These are phyloP conservation scores for Arthroderma sp. DNA, from an alignment of 2,329 filamentous ascomycete species.

Conservation along the genomic window DNA sequence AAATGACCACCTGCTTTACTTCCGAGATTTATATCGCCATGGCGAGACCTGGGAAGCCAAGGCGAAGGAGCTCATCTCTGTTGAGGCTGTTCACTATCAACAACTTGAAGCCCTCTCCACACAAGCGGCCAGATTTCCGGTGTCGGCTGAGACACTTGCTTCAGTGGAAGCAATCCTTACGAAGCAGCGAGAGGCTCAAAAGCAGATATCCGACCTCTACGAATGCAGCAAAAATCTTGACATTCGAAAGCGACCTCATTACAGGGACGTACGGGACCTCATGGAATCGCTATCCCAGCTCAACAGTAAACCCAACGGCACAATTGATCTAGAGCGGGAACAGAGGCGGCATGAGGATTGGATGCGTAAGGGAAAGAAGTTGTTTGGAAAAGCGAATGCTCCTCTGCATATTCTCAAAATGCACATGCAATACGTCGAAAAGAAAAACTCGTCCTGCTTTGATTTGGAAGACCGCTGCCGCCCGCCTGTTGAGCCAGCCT, in stretches of 20 bases:
- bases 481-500: slow-evolving; percentile 81
- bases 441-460: slow-evolving; percentile 83
- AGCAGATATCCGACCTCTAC: slow-evolving; percentile 70
- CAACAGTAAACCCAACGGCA: slow-evolving; percentile 83
- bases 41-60: slow-evolving; percentile 87
- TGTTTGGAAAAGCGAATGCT: slow-evolving; percentile 96
- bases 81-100: slow-evolving; percentile 82
- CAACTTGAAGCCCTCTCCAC: slow-evolving; percentile 83
- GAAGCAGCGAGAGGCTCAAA: slow-evolving; percentile 89
- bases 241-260: slow-evolving; percentile 67
- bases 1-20: slow-evolving; percentile 65
- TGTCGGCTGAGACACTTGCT: slow-evolving; percentile 65
- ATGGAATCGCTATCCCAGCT: slow-evolving; percentile 77
- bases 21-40: slow-evolving; percentile 59
- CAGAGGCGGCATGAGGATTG: slow-evolving; percentile 94
- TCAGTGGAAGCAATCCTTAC: slow-evolving; percentile 83
- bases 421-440: slow-evolving; percentile 85
- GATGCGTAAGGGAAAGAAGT: slow-evolving; percentile 96
- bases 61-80: slow-evolving; percentile 81
- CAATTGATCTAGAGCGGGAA: slow-evolving; percentile 84
- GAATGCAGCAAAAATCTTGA: slow-evolving; percentile 64
- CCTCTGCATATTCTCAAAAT: slow-evolving; percentile 89
- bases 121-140: slow-evolving; percentile 68
- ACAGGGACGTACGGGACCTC: slow-evolving; percentile 78
- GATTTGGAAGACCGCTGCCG: slow-evolving; percentile 80